Percentiles rank a stretch among this genome's conserved stretches.
Evolutionary conservation across 23 red algal species (phyloP).

Genomic region (Gracilaria gracilis): DNA sequence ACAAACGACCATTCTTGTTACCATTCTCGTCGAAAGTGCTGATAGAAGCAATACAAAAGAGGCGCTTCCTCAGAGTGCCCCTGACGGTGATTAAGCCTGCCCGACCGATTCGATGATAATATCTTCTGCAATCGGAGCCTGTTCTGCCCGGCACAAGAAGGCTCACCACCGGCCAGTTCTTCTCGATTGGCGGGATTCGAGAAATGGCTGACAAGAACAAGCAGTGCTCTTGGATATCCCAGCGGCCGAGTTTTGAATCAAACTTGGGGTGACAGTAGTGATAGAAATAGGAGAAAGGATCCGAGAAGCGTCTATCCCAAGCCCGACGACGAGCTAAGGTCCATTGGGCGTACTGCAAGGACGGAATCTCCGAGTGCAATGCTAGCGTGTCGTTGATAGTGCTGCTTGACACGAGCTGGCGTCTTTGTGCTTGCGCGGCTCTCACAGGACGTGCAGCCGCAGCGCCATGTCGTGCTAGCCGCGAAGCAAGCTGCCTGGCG

Average conservation of each 20-base stretch:
- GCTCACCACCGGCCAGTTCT: conserved; percentile 13
- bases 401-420: not conserved
- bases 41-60: conserved; percentile 7
- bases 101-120: conserved; percentile 48
- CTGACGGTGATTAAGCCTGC: conserved; percentile 24
- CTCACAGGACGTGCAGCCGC: not conserved
- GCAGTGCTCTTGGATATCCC: conserved; percentile 19
- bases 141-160: conserved; percentile 37
- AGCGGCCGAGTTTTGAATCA: not conserved
- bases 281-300: conserved; percentile 34
- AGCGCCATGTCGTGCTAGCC: not conserved
- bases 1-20: conserved; percentile 1
- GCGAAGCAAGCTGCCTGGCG: not conserved
- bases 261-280: conserved; percentile 19
- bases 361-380: not conserved
- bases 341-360: conserved; percentile 16
- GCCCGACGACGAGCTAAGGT: conserved; percentile 25
- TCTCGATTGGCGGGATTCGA: not conserved
- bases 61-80: conserved; percentile 2
- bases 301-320: conserved; percentile 30
- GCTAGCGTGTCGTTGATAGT: not conserved
- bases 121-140: conserved; percentile 6
- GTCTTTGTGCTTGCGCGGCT: not conserved
- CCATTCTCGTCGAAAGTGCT: conserved; percentile 15
- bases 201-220: conserved; percentile 24